These are phyloP conservation scores for Dendrobium catenatum DNA, from an alignment of 106 monocot genomes.

Conservation along the genomic window DNA sequence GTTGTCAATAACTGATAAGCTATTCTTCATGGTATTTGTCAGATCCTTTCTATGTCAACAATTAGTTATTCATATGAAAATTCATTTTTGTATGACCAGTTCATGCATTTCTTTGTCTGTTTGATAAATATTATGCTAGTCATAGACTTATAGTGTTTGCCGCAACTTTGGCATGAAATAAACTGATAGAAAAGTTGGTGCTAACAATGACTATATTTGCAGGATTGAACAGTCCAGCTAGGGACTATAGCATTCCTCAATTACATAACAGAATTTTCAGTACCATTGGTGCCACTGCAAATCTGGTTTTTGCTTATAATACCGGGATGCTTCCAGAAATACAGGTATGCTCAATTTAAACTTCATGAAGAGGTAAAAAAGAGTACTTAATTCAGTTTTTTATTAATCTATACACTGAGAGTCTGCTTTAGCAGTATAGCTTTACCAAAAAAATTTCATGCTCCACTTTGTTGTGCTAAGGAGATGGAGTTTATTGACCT, in stretches of 20 bases:
- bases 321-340: constrained; percentile 99
- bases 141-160: too few species aligned
- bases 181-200: background rate
- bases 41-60: background rate
- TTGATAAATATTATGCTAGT: too few species aligned
- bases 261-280: constrained; percentile 36
- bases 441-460: too few species aligned
- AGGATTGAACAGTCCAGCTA: constrained; percentile 45
- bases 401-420: background rate
- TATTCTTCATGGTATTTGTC: background rate
- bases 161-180: background rate
- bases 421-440: background rate
- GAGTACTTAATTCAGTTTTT: too few species aligned
- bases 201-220: background rate
- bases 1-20: background rate
- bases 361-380: too few species aligned
- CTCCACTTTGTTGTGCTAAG: too few species aligned
- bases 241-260: constrained; percentile 67
- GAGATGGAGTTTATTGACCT: too few species aligned
- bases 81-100: too few species aligned
- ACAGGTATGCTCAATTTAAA: constrained; percentile 40
- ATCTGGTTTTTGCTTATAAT: constrained; percentile 86
- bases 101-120: too few species aligned
- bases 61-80: background rate
- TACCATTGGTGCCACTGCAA: constrained; percentile 72